Evolutionary conservation across 768 basidiomycete genomes (phyloP), one percentile per base, ranked within the genome.

Genomic region (Lactarius psammicola): DNA sequence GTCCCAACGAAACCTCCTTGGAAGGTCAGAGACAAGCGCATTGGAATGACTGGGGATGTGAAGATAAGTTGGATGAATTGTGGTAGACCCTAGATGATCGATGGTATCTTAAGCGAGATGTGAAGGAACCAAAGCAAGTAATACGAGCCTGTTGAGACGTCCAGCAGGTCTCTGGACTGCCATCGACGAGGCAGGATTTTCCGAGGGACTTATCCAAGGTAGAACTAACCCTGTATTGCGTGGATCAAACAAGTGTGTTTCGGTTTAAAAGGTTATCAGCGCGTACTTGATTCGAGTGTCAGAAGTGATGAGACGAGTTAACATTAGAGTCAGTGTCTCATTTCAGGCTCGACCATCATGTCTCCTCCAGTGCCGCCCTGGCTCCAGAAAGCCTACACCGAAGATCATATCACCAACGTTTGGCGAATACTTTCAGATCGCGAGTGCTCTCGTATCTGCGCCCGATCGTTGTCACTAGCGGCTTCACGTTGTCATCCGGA

Each of bases 1-100:
- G 82, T 88, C 23, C 90, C 91, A 0, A 88, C 92, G 73, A 94
- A 94, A 2, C 92, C 92, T 17, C 92, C 92, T 79, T 94, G 92
- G 72, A 94, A 94, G 2, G 88, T 92, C 68, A 92, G 67, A 23
- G 77, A 78, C 20, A 92, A 69, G 30, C 78, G 79, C 67, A 77
- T 80, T 4, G 89, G 89, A 40, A 81, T 70, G n/a, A 90, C 84
- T 57, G 74, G 80, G 7, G 75, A 70, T 7, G 78, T 57, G 70
- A 93, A 94, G 3, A 75, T 74, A 31, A 92, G 75, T 60, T 90
- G 89, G 67, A 94, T 82, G 69, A 79, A 87, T 77, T 93, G 92
- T 1, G 90, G 90, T 13, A 87, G 79, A 28, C 90, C 90, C 92
- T 93, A 69, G n/a, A 53, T 15, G 15, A 54, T 20, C 53, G 36